Evolutionary conservation across 805 yeast genomes (phyloP), one percentile per base, ranked within the genome.

Genomic region (Kodamaea neixiangensis): DNA sequence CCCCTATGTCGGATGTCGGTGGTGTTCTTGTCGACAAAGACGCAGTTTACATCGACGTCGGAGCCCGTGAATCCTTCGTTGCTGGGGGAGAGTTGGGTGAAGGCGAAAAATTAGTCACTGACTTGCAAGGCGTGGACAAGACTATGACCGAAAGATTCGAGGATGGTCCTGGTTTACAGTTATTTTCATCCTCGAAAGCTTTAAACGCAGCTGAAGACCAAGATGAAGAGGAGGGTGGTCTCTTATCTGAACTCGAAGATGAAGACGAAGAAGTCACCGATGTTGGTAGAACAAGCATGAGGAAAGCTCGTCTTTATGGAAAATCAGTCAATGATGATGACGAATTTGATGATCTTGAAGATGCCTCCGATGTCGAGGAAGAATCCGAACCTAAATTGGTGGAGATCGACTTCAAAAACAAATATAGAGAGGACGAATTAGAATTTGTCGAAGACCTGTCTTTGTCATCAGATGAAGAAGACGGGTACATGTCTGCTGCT

Each of bases 1-100:
- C 99, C 0, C 99, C 99, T 46, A 94, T 94, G 99, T 89, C 97
- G 44, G 98, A 94, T 69, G 97, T 94, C n/a, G 97, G 97, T 51
- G 99, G 99, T 67, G 96, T 94, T 34, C 76, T 94, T 57, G 90
- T 94, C 54, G 99, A 94, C 72, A 92, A 87, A 65, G 99, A 94
- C 73, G 97, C 99, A 7, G 99, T 94, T 2, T 94, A 92, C 62
- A 89, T 94, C 53, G 97, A 88, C 60, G 83, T 88, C 7, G 91
- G 90, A 1, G 73, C 72, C 19, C 69, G 66, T 39, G 78, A 77
- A 47, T 66, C 78, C 37, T 87, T 87, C 66, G 81, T 78, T 14
- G 42, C 47, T 7, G 87, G 87, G 39, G 79, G 80, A 55, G 88
- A 85, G 54, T 76, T 73, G 60, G 97, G 96, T 20, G 80, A 88